A percentile compares a stretch with the other conserved stretches of the same genome.
Conservation (phyloP, 169 alveolate genomes). For the Toxoplasma gondii region DNA sequence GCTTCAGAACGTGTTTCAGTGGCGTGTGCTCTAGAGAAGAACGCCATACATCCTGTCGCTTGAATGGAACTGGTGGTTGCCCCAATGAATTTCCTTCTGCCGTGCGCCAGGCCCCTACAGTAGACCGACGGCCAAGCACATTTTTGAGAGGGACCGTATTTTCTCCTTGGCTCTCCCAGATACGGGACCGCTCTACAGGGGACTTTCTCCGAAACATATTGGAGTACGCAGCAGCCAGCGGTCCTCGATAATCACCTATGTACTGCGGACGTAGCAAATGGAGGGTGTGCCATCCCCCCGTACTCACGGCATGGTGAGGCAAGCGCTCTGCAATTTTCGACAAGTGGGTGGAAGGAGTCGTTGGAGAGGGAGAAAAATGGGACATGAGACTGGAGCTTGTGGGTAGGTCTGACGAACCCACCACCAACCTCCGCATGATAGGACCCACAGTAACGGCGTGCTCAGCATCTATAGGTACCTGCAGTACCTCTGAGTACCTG, state of each 20-base stretch:
- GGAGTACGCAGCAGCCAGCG: neutral
- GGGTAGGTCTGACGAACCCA: neutral
- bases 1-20: too few relatives aligned
- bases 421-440: neutral
- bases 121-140: neutral
- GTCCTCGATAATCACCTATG: neutral
- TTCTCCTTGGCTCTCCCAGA: neutral
- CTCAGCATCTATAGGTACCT: too few relatives aligned
- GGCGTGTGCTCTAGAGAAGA: too few relatives aligned
- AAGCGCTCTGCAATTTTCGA: neutral
- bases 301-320: neutral
- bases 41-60: too few relatives aligned
- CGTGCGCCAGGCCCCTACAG: too few relatives aligned
- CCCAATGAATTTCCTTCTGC: too few relatives aligned
- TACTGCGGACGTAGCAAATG: neutral
- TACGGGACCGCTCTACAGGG: neutral
- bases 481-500: too few relatives aligned
- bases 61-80: too few relatives aligned
- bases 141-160: neutral
- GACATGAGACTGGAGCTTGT: constrained; percentile 8
- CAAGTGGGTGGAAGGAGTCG: neutral
- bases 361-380: neutral
- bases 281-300: neutral
- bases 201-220: neutral
- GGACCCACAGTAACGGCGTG: too few relatives aligned